Percentiles rank a stretch among this genome's conserved stretches.
phyloP scores from a whole-genome alignment of 164 flowering plant genomes.

The Aristolochia californica region DNA sequence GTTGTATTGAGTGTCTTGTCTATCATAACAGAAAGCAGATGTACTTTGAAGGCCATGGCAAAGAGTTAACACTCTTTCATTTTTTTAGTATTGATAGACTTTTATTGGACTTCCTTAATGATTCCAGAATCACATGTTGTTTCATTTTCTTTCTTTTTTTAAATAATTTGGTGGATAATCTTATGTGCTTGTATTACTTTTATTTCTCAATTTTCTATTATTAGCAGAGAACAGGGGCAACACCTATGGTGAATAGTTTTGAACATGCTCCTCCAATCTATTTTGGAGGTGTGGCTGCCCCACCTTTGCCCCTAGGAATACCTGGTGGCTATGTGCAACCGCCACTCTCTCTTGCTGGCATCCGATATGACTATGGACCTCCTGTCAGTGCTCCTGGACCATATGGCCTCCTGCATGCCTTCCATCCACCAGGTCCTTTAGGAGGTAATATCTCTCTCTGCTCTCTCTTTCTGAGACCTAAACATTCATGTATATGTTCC shows the following conservation, averaged over 20 bases:
- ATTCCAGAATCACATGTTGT: too few species aligned
- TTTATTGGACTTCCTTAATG: too few species aligned
- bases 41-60: too few species aligned
- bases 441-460: constrained; percentile 20
- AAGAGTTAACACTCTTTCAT: too few species aligned
- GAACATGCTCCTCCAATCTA: constrained; percentile 26
- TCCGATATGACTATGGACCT: constrained; percentile 24
- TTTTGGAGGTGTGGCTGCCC: constrained; percentile 31
- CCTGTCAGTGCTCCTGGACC: constrained; percentile 23
- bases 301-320: constrained; percentile 23
- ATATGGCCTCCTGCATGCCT: constrained; percentile 22
- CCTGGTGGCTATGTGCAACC: constrained; percentile 21
- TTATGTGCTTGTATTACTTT: too few species aligned
- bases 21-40: too few species aligned
- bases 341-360: constrained; percentile 20
- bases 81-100: too few species aligned
- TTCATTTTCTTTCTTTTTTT: too few species aligned
- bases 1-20: too few species aligned
- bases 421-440: constrained; percentile 18
- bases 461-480: neutral
- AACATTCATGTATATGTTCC: neutral
- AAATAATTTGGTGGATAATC: too few species aligned
- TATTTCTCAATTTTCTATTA: neutral
- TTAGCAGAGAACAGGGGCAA: constrained; percentile 21
- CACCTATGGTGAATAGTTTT: constrained; percentile 22